Evolutionary conservation across 164 flowering plant genomes (phyloP), one percentile per base, ranked within the genome.

Genomic region (Vitis rupestris): DNA sequence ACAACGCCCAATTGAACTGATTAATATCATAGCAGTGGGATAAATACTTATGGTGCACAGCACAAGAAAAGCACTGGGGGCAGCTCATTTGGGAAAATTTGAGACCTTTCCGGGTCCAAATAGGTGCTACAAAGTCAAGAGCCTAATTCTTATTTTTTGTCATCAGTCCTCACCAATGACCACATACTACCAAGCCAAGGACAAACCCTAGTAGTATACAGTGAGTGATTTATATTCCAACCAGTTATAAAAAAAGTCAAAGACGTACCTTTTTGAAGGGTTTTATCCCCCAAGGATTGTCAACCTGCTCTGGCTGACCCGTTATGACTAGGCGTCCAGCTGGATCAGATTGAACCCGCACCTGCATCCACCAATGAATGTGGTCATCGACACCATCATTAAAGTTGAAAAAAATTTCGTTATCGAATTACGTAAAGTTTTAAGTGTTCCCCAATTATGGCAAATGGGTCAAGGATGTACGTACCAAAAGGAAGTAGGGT

Each of bases 321-420:
- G 87, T 84, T 79, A 87, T 85, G 60, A 87, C 89, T 51, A 87
- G 57, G 56, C 89, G 86, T 37, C 91, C 91, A 30, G 80, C 91
- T 63, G 91, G 91, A 82, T 87, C 91, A 59, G 91, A 87, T 63
- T 85, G 91, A 49, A 87, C 85, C 31, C 87, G 77, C 55, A 87
- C 89, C 91, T 85, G 76, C 14, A 66, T 63, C 14, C 68, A 72
- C 59, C 59, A 66, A 64, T 3, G 60, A 53, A 17, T 10, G 16
- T 69, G n/a, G 58, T 37, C n/a, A 61, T 15, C 8, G 10, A 47
- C 4, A 14, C 23, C 6, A 49, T 58, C 29, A 61, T 48, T 37
- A 23, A 23, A 23, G 27, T 23, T 23, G 27, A 23, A 23, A 23
- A 23, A 23, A 23, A 1, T 23, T 23, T 23, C 27, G 2, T 23